phyloP scores from a whole-genome alignment of 1,284 basidiomycete genomes.

The Cutaneotrichosporon curvatum region DNA sequence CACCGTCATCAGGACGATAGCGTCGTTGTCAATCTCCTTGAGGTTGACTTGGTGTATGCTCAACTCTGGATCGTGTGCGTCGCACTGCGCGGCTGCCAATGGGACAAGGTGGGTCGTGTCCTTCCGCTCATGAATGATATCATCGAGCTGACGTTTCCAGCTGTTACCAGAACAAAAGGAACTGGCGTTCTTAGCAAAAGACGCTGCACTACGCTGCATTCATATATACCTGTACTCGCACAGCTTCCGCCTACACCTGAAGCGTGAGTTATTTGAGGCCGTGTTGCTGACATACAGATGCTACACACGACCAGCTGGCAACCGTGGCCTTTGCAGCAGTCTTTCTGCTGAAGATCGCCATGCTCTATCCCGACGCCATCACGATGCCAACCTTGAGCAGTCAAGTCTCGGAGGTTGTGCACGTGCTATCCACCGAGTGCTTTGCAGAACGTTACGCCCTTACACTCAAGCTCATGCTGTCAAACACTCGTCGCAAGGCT shows the following conservation, averaged over 20 bases:
- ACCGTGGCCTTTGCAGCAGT: constrained; percentile 86
- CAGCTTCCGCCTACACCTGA: constrained; percentile 38
- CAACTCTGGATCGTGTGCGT: constrained; percentile 91
- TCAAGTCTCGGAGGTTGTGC: constrained; percentile 40
- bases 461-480: constrained; percentile 81
- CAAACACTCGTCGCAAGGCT: constrained; percentile 76
- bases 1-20: constrained; percentile 61
- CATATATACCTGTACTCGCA: constrained; percentile 40
- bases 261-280: constrained; percentile 23
- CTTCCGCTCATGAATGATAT: background rate
- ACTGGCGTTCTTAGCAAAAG: constrained; percentile 86
- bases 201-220: constrained; percentile 77
- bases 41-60: constrained; percentile 79
- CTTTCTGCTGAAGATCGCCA: constrained; percentile 71
- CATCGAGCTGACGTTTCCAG: constrained; percentile 9
- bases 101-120: constrained; percentile 78
- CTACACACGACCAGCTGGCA: constrained; percentile 85
- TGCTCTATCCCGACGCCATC: constrained; percentile 39
- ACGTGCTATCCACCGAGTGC: constrained; percentile 42
- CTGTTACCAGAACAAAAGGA: constrained; percentile 76
- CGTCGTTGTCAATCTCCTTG: constrained; percentile 72
- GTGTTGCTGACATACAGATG: constrained; percentile 51
- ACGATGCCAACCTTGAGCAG: constrained; percentile 31
- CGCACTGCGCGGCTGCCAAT: constrained; percentile 77
- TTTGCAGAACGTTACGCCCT: constrained; percentile 62